Conservation (phyloP, 371 early-diverging fungal genomes). For the Polyrhizophydium stewartii region DNA sequence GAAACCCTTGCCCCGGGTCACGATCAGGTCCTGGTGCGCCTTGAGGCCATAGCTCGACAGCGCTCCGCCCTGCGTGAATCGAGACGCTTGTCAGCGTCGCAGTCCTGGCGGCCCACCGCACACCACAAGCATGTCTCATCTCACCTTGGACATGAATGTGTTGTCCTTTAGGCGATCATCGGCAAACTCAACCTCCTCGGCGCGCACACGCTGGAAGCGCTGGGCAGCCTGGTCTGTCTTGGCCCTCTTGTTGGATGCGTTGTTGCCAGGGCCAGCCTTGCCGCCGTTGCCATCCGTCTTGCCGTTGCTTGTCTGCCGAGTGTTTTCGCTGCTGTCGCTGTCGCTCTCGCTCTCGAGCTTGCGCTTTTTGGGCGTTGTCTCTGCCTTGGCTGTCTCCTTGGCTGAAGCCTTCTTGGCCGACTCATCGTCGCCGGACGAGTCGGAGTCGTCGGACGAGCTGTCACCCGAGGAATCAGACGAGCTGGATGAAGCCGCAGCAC, state of each 20-base stretch:
- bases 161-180: conserved; percentile 83
- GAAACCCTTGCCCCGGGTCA: conserved; percentile 90
- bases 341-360: background rate
- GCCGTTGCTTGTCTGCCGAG: conserved; percentile 4
- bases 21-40: conserved; percentile 88
- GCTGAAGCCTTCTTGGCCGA: conserved; percentile 13
- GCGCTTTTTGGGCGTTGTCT: conserved; percentile 8
- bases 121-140: background rate
- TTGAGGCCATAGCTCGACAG: conserved; percentile 72
- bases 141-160: conserved; percentile 55
- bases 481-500: too few relatives aligned
- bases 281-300: conserved; percentile 18
- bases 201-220: conserved; percentile 72
- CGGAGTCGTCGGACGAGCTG: conserved; percentile 20
- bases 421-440: conserved; percentile 1
- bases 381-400: conserved; percentile 17
- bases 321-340: background rate
- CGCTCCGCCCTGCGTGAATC: conserved; percentile 25
- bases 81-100: background rate
- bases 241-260: conserved; percentile 7
- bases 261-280: conserved; percentile 6
- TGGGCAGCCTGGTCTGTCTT: background rate
- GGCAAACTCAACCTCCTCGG: conserved; percentile 74
- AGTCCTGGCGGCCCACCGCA: background rate
- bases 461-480: too few relatives aligned